Conservation (phyloP, 495 filamentous ascomycete species). For the Evernia prunastri region DNA sequence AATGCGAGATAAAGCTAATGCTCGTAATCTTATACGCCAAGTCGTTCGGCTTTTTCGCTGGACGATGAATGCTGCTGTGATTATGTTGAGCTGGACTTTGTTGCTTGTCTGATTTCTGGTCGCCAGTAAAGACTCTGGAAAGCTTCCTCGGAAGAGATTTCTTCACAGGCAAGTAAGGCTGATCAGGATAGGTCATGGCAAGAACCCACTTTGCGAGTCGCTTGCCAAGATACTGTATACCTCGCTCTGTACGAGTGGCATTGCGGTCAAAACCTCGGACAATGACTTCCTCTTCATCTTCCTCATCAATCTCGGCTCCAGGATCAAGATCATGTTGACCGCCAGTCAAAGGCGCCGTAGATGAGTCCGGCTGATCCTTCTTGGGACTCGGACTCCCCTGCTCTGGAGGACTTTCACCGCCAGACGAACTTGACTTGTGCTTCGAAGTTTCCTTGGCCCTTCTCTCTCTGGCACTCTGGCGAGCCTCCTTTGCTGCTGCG, state of each 20-base stretch:
- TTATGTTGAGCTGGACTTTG: conserved; percentile 41
- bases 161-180: conserved; percentile 69
- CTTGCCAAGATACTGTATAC: conserved; percentile 95
- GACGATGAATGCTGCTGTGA: conserved; percentile 48
- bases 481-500: conserved; percentile 63
- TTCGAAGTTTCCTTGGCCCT: conserved; percentile 38
- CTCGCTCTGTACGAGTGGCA: conserved; percentile 80
- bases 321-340: conserved; percentile 34
- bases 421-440: conserved; percentile 15
- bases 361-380: conserved; percentile 22
- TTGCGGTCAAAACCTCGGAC: conserved; percentile 90
- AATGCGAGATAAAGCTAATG: conserved; percentile 94
- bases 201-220: conserved; percentile 87
- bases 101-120: conserved; percentile 27
- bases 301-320: conserved; percentile 37
- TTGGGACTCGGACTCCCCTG: conserved; percentile 13
- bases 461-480: conserved; percentile 52
- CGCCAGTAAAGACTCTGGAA: conserved; percentile 31
- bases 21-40: conserved; percentile 80
- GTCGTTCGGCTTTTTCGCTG: conserved; percentile 35
- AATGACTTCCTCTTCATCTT: conserved; percentile 81
- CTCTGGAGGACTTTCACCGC: conserved; percentile 18
- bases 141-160: conserved; percentile 44
- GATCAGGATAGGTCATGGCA: conserved; percentile 83
- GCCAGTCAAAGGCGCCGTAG: conserved; percentile 18